Conservation (phyloP, 2,329 filamentous ascomycete genomes). For the Colletotrichum lentis region DNA sequence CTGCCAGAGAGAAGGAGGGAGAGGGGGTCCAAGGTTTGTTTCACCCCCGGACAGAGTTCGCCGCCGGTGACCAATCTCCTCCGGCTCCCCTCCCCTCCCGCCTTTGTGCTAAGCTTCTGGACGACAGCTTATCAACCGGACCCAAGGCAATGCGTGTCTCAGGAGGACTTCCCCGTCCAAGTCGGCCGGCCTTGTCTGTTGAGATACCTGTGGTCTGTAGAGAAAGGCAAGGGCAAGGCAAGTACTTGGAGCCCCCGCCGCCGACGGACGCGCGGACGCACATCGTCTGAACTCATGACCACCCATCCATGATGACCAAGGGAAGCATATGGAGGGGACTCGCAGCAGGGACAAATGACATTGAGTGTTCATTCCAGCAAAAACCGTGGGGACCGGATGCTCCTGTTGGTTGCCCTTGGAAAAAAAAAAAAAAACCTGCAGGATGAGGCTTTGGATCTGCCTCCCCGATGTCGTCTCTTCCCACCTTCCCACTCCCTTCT, state of each 20-base stretch:
- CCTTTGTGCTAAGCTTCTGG: conserved; percentile 20
- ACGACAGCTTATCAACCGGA: conserved; percentile 33
- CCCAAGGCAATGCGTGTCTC: conserved; percentile 33
- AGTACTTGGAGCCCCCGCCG: no score
- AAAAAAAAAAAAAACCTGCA: no score
- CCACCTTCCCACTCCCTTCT: background rate
- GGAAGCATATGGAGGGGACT: conserved; percentile 11
- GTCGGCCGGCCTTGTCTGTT: background rate
- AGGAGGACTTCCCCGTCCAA: conserved; percentile 4
- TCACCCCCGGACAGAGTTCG: conserved; percentile 34
- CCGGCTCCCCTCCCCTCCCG: conserved; percentile 9
- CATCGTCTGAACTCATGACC: conserved; percentile 24
- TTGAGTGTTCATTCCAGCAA: conserved; percentile 14
- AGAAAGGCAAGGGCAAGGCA: background rate
- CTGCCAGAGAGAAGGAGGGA: background rate
- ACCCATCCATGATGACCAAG: conserved; percentile 15
- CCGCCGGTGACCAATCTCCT: conserved; percentile 19
- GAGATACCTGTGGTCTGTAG: no score
- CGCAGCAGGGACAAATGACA: background rate
- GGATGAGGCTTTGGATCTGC: background rate
- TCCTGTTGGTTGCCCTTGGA: background rate
- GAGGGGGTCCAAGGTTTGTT: conserved; percentile 32
- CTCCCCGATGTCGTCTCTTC: conserved; percentile 17
- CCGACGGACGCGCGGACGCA: conserved; percentile 8
- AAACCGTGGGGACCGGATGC: background rate